Evolutionary conservation across 352 stramenopile genomes (phyloP), one percentile per base, ranked within the genome.

Genomic region (Globisporangium emineosum): DNA sequence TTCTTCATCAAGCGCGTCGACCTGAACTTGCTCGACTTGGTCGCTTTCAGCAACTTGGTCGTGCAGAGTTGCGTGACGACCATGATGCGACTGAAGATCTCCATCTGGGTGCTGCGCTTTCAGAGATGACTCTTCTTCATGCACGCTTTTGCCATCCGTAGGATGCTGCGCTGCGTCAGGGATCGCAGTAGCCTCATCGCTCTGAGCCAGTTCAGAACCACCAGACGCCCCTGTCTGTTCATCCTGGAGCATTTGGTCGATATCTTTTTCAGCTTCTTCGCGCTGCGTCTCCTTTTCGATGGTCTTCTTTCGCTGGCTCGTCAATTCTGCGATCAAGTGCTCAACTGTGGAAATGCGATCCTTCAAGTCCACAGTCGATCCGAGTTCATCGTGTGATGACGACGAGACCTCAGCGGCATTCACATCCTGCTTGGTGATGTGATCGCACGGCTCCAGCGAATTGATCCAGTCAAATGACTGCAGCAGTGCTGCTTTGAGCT

Each of bases 381-480:
- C 19, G 15, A 21, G 3, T 52, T 25, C 27, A 21, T 51, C 21
- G 5, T 50, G 32, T n/a, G 15, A 8, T n/a, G 17, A 3, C 15
- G 6, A 45, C 15, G 15, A n/a, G 15, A 45, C 7, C 29, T 37
- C 40, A n/a, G 5, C 13, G 17, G 2, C 1, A 27, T 27, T 8
- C 27, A 15, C 12, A 33, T 29, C 43, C 27, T 57, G 51, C 17
- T 25, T 42, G 27, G 43, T 9, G 21, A 33, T 57, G 12, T 25
- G 63, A 21, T 66, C 52, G 60, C 79, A 86, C 0, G 54, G 47
- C 23, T 62, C 32, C 2, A 83, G 66, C 6, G 63, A 60, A 37
- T 75, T 57, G 35, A 86, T 69, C 77, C 75, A 89, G 27, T 75
- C 59, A 23, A 84, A 77, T 1, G 76, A 77, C 51, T 42, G 33